Conservation (phyloP, 441 rosid genomes). For the Lepidium campestre region DNA sequence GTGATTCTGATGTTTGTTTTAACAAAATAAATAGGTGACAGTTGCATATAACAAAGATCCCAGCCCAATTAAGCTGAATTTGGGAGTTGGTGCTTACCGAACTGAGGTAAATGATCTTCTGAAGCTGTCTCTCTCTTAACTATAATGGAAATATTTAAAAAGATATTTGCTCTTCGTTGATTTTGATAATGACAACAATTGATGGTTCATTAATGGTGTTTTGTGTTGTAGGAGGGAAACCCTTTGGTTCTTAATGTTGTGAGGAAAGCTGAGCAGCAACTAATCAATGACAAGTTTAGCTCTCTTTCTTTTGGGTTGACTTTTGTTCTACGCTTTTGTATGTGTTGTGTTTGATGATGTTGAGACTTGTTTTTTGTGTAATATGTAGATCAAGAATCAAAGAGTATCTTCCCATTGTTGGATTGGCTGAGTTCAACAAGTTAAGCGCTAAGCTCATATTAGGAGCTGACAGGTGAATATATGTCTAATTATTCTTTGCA, state of each 20-base stretch:
- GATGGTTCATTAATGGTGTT: neutral
- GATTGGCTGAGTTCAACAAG: slow-evolving; percentile 88
- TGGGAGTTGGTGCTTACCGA: slow-evolving; percentile 97
- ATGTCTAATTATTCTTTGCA: neutral
- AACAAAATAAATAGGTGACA: slow-evolving; percentile 43
- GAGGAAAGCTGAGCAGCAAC: slow-evolving; percentile 85
- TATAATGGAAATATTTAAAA: neutral
- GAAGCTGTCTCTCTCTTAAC: neutral
- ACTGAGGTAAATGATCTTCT: slow-evolving; percentile 54
- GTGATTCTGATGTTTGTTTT: neutral
- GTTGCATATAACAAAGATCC: slow-evolving; percentile 92
- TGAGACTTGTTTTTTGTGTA: neutral
- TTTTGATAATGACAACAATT: neutral
- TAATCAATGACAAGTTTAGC: slow-evolving; percentile 61
- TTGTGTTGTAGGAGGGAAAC: slow-evolving; percentile 68
- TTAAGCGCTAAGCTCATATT: slow-evolving; percentile 91
- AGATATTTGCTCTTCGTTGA: no score
- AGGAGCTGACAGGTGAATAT: slow-evolving; percentile 66
- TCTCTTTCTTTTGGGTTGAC: neutral
- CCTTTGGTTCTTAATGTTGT: slow-evolving; percentile 94
- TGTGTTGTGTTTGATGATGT: neutral
- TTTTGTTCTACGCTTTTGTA: neutral
- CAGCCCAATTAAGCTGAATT: slow-evolving; percentile 81
- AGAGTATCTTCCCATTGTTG: slow-evolving; percentile 95
- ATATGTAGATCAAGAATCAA: slow-evolving; percentile 61